Evolutionary conservation across 1,284 basidiomycete genomes (phyloP), one percentile per base, ranked within the genome.

Genomic region (Heterobasidion irregulare): DNA sequence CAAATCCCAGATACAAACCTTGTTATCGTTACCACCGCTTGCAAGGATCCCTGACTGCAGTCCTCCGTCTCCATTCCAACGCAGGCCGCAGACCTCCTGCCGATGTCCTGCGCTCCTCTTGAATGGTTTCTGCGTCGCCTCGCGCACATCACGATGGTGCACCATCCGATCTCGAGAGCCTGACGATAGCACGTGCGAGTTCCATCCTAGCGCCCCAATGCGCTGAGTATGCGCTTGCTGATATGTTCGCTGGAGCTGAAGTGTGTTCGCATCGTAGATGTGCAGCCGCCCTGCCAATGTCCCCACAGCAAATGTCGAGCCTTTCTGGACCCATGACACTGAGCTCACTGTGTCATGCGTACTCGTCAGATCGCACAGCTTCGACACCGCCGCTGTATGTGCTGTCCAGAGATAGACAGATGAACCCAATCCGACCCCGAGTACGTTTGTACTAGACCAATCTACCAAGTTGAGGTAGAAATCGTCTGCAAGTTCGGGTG

Each of bases 401-500:
- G 96, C 97, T 10, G 89, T 92, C 97, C 97, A 99, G 1, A 98
- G 82, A 68, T 99, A 99, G 5, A 99, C 95, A 59, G 92, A 94
- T 0, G 85, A 79, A 3, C 90, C 92, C 3, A 99, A 78, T 0
- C 95, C 97, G 2, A 99, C 97, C 10, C 91, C 94, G 0, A 99
- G 82, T 0, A 98, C 84, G 66, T 99, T 98, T 8, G 92, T 94
- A 53, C 86, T 89, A 1, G 90, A 94, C 96, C 97, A 99, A 61
- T 98, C 96, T 15, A 99, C 94, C 15, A 99, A 79, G 65, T 99
- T 99, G 59, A 99, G 86, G 66, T 99, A 99, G 70, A 98, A 99
- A 68, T 99, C 97, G 69, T 99, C 96, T 60, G 91, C 90, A 6
- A 99, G 83, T 59, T 98, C 95, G 0, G 96, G 97, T 1, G 97